Evolutionary conservation across 805 yeast species (phyloP).

Genomic region (Sporopachydermia lactativora): DNA sequence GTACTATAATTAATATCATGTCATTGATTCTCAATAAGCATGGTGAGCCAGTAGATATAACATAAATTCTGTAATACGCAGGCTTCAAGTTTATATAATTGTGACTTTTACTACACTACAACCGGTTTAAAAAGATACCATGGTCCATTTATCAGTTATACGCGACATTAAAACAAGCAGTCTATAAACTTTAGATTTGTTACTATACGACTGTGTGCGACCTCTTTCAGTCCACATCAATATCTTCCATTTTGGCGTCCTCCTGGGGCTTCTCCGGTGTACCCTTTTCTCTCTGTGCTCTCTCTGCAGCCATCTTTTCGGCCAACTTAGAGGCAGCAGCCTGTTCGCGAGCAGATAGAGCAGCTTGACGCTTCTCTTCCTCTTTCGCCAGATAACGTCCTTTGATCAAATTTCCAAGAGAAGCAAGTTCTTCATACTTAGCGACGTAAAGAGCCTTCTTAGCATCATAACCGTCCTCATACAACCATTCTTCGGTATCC

Average conservation of each 20-base stretch:
- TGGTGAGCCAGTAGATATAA: too few species aligned
- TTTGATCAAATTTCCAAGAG: conserved; percentile 86
- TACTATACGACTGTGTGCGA: too few species aligned
- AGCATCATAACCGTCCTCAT: conserved; percentile 94
- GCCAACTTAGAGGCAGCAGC: conserved; percentile 71
- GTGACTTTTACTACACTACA: too few species aligned
- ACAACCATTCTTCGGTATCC: conserved; percentile 96
- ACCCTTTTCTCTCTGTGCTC: conserved; percentile 32
- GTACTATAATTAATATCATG: too few species aligned
- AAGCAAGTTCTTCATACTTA: conserved; percentile 91
- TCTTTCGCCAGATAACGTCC: conserved; percentile 91
- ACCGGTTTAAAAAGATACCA: too few species aligned
- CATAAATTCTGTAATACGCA: too few species aligned
- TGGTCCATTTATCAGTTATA: too few species aligned
- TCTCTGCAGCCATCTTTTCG: conserved; percentile 68
- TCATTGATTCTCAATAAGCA: too few species aligned
- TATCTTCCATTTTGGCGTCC: background rate
- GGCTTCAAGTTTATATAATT: too few species aligned
- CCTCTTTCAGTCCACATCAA: background rate
- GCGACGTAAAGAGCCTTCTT: conserved; percentile 95
- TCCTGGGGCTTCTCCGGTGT: conserved; percentile 8
- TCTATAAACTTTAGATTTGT: too few species aligned
- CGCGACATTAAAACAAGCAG: too few species aligned
- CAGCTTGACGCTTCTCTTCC: conserved; percentile 88
- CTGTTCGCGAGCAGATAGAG: conserved; percentile 78